Base-by-base conservation (phyloP, 495 filamentous ascomycete genomes). In the Annulohypoxylon bovei region DNA sequence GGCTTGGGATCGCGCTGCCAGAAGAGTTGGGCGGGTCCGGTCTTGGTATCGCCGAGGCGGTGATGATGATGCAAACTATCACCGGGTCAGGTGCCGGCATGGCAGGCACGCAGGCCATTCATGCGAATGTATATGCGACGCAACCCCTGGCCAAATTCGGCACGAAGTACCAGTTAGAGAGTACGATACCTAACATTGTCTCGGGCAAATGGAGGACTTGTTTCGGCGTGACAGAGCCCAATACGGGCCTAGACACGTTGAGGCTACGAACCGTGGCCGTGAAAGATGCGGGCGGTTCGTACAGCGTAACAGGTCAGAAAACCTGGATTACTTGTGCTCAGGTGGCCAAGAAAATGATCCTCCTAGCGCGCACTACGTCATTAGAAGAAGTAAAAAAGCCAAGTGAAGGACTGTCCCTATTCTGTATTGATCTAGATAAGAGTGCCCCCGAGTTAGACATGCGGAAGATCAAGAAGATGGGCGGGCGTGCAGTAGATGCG, bases 61-160 rank as follows among this genome's bases (percentile, higher is more conserved):
- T 91, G 1, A 91, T 93, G 87, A 92, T 94, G 90, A 85, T 94
- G 82, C 92, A 94, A 68, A 92, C 91, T 18, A 92, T 94, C 62
- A 85, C 90, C 18, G 91, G 93, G 79, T 86, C 87, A 28, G 91
- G 91, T 6, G 92, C 91, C 30, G 90, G 91, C 4, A 91, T 93
- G 79, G 91, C 91, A 5, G 92, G 92, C 4, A 91, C 92, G 0
- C 91, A 94, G 67, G 83, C 88, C 9, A 90, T 93, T 49, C 91
- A 93, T 76, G 91, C 91, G 8, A 82, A 84, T 65, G 90, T 94
- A 14, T 93, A 93, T 76, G 91, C 90, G 8, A 93, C 91, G 1
- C 90, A 93, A 75, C 91, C 91, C 37, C 81, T 93, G 8, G 88
- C 89, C 12, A 89, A 87, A 67, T 92, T 92, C 66, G 90, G 90